phyloP scores from a whole-genome alignment of 352 stramenopile species.

The Thalassiosira gravida region DNA sequence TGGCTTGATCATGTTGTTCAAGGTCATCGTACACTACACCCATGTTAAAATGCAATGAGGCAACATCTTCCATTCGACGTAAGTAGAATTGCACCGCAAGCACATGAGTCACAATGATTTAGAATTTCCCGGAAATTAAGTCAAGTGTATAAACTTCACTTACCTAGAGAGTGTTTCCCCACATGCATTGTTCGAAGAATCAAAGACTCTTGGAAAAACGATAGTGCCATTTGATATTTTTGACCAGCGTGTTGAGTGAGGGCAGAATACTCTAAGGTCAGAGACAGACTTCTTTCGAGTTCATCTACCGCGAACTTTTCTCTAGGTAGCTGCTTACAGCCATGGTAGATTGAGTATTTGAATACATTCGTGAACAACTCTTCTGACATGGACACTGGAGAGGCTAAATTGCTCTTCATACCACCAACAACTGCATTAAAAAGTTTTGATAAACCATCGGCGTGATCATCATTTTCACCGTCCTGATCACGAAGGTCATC shows the following conservation, averaged over 20 bases:
- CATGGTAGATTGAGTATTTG: slow-evolving; percentile 28
- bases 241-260: slow-evolving; percentile 52
- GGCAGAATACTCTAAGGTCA: slow-evolving; percentile 63
- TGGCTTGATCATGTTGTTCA: slow-evolving; percentile 51
- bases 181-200: slow-evolving; percentile 59
- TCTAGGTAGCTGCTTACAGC: slow-evolving; percentile 28
- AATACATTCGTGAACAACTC: slow-evolving; percentile 27
- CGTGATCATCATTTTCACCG: slow-evolving; percentile 16
- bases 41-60: slow-evolving; percentile 65
- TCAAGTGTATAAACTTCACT: too few species aligned
- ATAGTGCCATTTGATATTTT: slow-evolving; percentile 44
- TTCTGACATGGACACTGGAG: slow-evolving; percentile 23
- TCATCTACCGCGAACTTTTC: slow-evolving; percentile 42
- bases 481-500: slow-evolving; percentile 28
- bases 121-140: too few species aligned
- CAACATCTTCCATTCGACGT: too few species aligned
- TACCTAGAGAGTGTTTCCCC: slow-evolving; percentile 50
- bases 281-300: slow-evolving; percentile 53
- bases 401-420: slow-evolving; percentile 29
- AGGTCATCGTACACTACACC: slow-evolving; percentile 65
- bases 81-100: too few species aligned
- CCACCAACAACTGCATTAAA: slow-evolving; percentile 28
- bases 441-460: slow-evolving; percentile 16
- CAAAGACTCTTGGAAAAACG: slow-evolving; percentile 59
- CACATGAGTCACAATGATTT: too few species aligned